Conservation (phyloP, 306 rosid species). For the Oxytropis ochrocephala region DNA sequence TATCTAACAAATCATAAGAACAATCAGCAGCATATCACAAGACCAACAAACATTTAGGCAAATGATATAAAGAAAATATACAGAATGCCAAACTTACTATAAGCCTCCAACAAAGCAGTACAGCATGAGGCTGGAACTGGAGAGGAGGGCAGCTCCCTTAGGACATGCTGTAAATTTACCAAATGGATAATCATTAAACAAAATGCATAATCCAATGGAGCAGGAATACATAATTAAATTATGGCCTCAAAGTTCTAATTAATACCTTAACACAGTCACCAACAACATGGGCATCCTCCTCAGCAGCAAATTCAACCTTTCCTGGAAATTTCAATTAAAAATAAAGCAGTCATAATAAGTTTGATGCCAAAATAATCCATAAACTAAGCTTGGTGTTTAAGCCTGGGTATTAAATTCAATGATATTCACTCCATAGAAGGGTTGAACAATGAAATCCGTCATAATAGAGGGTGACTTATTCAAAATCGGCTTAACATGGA, state of each 20-base stretch:
- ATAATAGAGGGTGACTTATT: background rate
- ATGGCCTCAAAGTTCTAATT: background rate
- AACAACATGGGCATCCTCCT: conserved; percentile 97
- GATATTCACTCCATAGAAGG: background rate
- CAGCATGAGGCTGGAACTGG: conserved; percentile 99
- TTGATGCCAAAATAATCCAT: background rate
- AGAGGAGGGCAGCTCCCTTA: conserved; percentile 96
- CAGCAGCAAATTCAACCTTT: conserved; percentile 73
- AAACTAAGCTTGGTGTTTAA: background rate
- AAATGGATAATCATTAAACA: background rate
- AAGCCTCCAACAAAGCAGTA: conserved; percentile 93
- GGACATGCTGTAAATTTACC: conserved; percentile 71
- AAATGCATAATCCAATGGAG: conserved; percentile 13
- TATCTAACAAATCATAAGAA: background rate
- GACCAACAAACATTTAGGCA: background rate
- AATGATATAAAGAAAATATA: conserved; percentile 3
- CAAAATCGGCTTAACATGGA: background rate
- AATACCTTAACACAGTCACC: conserved; percentile 98
- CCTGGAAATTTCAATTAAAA: conserved; percentile 43
- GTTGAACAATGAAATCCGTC: background rate
- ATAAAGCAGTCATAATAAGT: conserved; percentile 13
- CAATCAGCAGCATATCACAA: background rate
- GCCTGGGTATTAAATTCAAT: background rate
- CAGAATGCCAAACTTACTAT: conserved; percentile 56
- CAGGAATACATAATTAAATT: background rate